phyloP scores from a whole-genome alignment of 169 alveolate genomes.

The Eimeria sp. region DNA sequence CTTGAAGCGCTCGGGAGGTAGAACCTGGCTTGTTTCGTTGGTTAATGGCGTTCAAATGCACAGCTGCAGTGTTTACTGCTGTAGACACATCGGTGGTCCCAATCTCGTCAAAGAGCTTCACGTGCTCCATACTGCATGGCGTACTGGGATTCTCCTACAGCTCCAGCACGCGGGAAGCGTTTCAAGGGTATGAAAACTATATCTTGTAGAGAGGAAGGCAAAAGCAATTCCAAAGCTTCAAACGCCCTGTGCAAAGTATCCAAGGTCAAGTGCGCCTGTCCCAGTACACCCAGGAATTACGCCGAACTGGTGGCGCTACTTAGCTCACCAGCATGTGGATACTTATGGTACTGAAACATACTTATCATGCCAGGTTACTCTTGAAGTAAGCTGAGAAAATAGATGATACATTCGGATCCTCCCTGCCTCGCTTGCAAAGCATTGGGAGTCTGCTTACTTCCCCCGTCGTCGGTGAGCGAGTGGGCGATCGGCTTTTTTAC shows the following conservation, averaged over 20 bases:
- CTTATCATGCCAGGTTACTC: neutral
- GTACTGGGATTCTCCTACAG: neutral
- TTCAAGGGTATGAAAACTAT: neutral
- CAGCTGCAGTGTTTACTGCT: neutral
- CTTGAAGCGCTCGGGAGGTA: neutral
- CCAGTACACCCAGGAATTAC: neutral
- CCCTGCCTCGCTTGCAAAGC: neutral
- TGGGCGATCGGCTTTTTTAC: neutral
- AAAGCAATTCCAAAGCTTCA: neutral
- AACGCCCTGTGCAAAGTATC: too few relatives aligned
- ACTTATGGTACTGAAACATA: neutral
- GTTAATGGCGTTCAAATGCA: neutral
- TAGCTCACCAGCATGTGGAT: neutral
- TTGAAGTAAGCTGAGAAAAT: neutral
- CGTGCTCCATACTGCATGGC: conserved; percentile 3
- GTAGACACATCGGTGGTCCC: neutral
- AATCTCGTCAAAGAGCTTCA: neutral
- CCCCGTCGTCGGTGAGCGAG: neutral
- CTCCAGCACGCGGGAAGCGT: neutral
- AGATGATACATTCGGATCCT: neutral
- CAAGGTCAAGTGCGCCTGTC: neutral
- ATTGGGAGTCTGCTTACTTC: neutral
- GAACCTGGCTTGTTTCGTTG: neutral
- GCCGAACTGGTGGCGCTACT: neutral
- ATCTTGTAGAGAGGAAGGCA: too few relatives aligned